A percentile compares a stretch with the other conserved stretches of the same genome.
Evolutionary conservation across 495 filamentous ascomycete genomes (phyloP).

Genomic region (Penicillium taxi): DNA sequence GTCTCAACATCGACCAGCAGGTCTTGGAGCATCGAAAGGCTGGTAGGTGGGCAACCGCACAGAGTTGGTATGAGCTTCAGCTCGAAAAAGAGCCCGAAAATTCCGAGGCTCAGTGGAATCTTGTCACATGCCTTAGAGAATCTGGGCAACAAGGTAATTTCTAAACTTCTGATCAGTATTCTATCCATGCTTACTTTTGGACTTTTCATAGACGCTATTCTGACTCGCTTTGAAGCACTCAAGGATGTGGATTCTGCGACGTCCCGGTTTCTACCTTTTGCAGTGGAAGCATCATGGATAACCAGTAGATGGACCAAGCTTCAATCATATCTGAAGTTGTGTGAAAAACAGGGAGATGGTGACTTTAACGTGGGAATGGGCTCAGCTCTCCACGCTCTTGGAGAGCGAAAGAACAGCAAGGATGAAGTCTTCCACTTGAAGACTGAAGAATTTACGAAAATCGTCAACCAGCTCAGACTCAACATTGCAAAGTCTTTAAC

Average conservation of each 20-base stretch:
- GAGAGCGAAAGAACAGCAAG: constrained; percentile 23
- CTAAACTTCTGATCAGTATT: background rate
- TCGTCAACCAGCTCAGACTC: constrained; percentile 57
- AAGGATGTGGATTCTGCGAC: constrained; percentile 44
- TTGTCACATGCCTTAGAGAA: constrained; percentile 83
- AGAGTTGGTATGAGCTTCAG: constrained; percentile 93
- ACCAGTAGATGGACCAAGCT: constrained; percentile 72
- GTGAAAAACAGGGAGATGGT: constrained; percentile 44
- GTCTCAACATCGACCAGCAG: constrained; percentile 82
- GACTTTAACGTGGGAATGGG: constrained; percentile 82
- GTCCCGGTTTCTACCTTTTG: constrained; percentile 63
- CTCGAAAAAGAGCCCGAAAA: constrained; percentile 72
- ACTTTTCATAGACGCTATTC: constrained; percentile 56
- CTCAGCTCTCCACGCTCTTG: constrained; percentile 58
- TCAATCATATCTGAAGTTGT: constrained; percentile 55
- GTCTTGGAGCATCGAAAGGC: constrained; percentile 85
- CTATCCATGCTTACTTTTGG: too few relatives aligned
- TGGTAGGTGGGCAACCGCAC: constrained; percentile 94
- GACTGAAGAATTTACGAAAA: constrained; percentile 41
- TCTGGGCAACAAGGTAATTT: constrained; percentile 75
- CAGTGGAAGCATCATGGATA: constrained; percentile 85
- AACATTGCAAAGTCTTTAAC: constrained; percentile 66
- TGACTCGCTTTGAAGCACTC: constrained; percentile 77
- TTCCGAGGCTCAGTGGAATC: constrained; percentile 66
- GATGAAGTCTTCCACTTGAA: background rate